Evolutionary conservation across 225 moss, liverwort and hornwort genomes (phyloP).

Genomic region (Pseudoscleropodium purum): DNA sequence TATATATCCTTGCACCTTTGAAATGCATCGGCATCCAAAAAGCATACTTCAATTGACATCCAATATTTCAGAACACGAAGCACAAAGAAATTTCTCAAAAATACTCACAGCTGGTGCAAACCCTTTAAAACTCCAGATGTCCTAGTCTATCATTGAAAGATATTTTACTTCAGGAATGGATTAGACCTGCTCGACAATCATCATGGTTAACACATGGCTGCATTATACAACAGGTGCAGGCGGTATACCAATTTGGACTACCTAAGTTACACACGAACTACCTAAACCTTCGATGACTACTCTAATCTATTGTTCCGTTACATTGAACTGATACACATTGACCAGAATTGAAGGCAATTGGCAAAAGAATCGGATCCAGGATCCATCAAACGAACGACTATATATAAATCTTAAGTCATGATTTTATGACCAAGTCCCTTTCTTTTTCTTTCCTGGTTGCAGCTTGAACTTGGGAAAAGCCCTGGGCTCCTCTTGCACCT

Average conservation of each 20-base stretch:
- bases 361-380: neutral
- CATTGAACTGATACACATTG: neutral
- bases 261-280: neutral
- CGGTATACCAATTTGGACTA: conserved; percentile 3
- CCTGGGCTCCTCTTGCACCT: conserved; percentile 22
- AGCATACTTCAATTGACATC: neutral
- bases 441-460: conserved; percentile 43
- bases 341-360: neutral
- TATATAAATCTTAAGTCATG: neutral
- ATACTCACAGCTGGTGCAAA: neutral
- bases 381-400: neutral
- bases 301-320: conserved; percentile 4
- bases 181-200: conserved; percentile 1
- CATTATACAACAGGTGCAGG: conserved; percentile 1
- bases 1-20: neutral
- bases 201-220: neutral
- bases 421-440: conserved; percentile 35
- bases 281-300: neutral
- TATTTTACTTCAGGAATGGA: neutral
- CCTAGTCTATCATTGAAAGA: neutral
- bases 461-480: conserved; percentile 20
- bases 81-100: neutral
- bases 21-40: neutral
- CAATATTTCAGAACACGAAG: neutral
- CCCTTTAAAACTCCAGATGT: neutral